Conservation (phyloP, 2,329 filamentous ascomycete genomes). For the Dactylella cylindrospora region DNA sequence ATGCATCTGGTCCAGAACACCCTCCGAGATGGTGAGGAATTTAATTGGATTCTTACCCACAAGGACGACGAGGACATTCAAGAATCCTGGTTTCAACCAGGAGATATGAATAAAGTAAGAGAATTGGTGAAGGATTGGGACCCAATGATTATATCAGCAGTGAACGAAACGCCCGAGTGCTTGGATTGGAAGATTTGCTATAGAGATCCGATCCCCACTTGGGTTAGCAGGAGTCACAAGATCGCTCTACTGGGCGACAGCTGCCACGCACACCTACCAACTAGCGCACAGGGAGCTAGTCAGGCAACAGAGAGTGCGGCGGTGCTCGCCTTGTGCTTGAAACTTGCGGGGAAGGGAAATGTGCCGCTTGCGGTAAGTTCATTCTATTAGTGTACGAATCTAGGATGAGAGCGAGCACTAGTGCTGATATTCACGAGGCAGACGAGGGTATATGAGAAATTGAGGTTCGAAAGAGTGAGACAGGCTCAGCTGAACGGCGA, state of each 20-base stretch:
- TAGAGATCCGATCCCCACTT: conserved; percentile 58
- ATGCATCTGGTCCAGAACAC: conserved; percentile 56
- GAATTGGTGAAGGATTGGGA: conserved; percentile 53
- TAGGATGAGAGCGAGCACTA: neutral
- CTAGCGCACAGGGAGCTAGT: conserved; percentile 59
- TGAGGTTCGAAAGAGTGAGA: conserved; percentile 53
- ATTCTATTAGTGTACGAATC: neutral
- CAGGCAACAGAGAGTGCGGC: conserved; percentile 60
- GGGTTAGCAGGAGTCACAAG: conserved; percentile 58
- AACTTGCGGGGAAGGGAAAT: conserved; percentile 54
- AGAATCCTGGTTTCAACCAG: conserved; percentile 57
- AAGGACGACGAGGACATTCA: conserved; percentile 56
- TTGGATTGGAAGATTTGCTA: conserved; percentile 62
- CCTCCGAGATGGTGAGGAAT: conserved; percentile 54
- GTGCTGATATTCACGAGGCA: neutral
- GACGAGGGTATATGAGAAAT: conserved; percentile 55
- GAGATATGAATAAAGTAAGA: conserved; percentile 56
- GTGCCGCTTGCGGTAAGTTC: conserved; percentile 51
- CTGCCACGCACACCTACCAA: conserved; percentile 60
- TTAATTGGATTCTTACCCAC: conserved; percentile 57
- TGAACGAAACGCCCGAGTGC: conserved; percentile 55
- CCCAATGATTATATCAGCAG: conserved; percentile 55
- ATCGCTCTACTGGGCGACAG: conserved; percentile 60
- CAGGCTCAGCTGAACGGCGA: conserved; percentile 55
- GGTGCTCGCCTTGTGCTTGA: conserved; percentile 55